These are phyloP conservation scores for Emmonsiellopsis sp. DNA, from an alignment of 2,329 filamentous ascomycete genomes.

Conservation along the genomic window DNA sequence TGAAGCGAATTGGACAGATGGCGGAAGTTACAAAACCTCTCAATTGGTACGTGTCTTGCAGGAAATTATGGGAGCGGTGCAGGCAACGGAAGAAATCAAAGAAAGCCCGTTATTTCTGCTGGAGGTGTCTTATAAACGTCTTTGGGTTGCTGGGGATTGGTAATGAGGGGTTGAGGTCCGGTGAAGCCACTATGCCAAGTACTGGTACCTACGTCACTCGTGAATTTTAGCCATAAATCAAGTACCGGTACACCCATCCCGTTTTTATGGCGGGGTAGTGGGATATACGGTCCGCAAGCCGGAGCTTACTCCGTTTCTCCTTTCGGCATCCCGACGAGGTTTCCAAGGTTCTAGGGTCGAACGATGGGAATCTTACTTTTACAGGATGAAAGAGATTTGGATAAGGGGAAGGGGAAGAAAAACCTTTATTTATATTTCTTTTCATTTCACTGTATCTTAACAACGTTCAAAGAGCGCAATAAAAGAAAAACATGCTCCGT, in stretches of 20 bases:
- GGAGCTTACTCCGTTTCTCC: background rate
- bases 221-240: background rate
- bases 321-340: background rate
- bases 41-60: background rate
- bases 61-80: background rate
- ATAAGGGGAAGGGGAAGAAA: too few species aligned
- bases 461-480: too few species aligned
- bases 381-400: too few species aligned
- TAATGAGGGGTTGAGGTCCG: background rate
- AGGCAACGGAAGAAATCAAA: too few species aligned
- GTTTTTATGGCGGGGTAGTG: background rate
- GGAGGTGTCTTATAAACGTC: background rate
- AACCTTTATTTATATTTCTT: too few species aligned
- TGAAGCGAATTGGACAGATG: background rate
- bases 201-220: background rate
- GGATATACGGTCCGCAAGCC: background rate
- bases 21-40: background rate
- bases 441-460: too few species aligned
- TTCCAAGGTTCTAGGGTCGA: too few species aligned
- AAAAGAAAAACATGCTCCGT: too few species aligned
- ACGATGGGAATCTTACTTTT: too few species aligned
- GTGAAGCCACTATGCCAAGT: background rate
- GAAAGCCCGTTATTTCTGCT: too few species aligned
- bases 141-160: too few species aligned
- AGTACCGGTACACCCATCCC: background rate